Evolutionary conservation across 169 alveolate species (phyloP).

Genomic region (Eimeria necatrix): DNA sequence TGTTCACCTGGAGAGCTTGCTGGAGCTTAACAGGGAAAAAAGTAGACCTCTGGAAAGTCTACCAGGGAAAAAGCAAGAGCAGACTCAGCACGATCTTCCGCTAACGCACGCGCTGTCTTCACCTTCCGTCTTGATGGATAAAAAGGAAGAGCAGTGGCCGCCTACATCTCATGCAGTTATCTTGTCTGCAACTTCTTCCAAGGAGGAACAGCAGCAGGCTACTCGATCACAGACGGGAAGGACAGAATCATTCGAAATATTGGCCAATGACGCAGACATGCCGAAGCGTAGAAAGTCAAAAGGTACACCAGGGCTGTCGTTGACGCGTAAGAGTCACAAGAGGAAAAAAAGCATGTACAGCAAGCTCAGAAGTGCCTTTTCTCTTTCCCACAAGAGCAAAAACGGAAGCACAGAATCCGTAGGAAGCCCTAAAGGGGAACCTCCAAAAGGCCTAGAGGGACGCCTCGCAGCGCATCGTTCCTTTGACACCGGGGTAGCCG

Average conservation of each 20-base stretch:
- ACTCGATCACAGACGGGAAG: neutral
- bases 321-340: neutral
- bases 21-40: no score
- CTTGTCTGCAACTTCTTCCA: neutral
- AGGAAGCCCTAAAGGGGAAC: neutral
- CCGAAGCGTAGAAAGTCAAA: constrained; percentile 8
- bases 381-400: constrained; percentile 47
- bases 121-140: constrained; percentile 9
- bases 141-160: neutral
- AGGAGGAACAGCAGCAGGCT: neutral
- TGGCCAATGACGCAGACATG: neutral
- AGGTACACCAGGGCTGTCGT: neutral
- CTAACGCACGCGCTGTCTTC: constrained; percentile 50
- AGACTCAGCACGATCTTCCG: neutral
- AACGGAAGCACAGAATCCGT: neutral
- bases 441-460: neutral
- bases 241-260: neutral
- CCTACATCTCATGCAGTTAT: neutral
- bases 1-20: neutral
- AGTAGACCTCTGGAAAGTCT: no score
- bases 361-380: constrained; percentile 47
- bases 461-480: neutral
- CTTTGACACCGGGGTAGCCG: neutral
- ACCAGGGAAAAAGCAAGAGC: neutral
- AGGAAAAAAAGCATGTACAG: constrained; percentile 71